These are phyloP conservation scores for Geotrichum restrictum DNA, from an alignment of 1,139 yeast genomes.

Conservation along the genomic window DNA sequence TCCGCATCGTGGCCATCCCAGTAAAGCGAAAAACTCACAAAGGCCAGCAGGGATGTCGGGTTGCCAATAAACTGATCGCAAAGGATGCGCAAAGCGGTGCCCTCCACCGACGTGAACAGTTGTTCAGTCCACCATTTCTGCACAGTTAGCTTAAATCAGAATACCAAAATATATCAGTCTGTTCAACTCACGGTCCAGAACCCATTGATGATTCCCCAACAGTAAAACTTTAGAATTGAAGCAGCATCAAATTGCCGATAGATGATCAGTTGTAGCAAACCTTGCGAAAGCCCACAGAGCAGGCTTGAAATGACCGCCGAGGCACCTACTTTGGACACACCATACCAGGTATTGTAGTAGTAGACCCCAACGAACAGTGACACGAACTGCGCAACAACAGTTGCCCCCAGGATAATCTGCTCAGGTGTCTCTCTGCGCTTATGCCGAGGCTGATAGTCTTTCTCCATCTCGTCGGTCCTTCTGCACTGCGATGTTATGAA, in stretches of 20 bases:
- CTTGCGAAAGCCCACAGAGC: constrained; percentile 38
- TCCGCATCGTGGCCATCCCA: constrained; percentile 41
- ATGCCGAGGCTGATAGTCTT: neutral
- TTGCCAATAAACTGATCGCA: constrained; percentile 39
- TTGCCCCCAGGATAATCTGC: constrained; percentile 7
- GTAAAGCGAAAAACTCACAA: constrained; percentile 35
- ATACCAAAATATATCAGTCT: too few relatives aligned
- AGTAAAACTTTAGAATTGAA: constrained; percentile 36
- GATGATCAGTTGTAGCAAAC: constrained; percentile 33
- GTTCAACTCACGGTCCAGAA: constrained; percentile 35
- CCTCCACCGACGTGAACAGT: constrained; percentile 28
- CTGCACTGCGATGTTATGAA: neutral
- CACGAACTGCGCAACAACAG: constrained; percentile 11
- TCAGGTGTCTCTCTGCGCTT: neutral
- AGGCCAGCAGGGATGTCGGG: constrained; percentile 36
- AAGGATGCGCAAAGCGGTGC: constrained; percentile 30
- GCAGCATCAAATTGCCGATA: constrained; percentile 25
- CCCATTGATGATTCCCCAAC: constrained; percentile 41
- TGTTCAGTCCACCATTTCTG: constrained; percentile 40
- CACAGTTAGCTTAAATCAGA: neutral
- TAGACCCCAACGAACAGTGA: constrained; percentile 4
- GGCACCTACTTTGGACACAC: constrained; percentile 33
- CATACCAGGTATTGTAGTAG: constrained; percentile 29
- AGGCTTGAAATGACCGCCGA: constrained; percentile 37
- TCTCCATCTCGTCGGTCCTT: neutral